A percentile compares a stretch with the other conserved stretches of the same genome.
Conservation (phyloP, 768 basidiomycete species). For the Coprinopsis marcescibilis region DNA sequence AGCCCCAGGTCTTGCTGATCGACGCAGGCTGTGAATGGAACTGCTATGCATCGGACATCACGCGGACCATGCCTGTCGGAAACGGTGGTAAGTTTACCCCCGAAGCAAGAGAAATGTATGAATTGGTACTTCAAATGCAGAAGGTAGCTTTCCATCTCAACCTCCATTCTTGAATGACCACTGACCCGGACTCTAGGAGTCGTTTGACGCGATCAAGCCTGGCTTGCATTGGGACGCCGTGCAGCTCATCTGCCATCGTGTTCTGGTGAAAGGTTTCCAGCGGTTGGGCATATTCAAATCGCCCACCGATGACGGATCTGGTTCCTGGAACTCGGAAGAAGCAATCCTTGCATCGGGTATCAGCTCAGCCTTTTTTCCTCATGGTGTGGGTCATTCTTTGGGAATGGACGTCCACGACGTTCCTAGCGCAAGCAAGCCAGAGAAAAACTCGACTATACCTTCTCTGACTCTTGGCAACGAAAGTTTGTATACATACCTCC, state of each 20-base stretch:
- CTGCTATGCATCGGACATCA: slow-evolving; percentile 47
- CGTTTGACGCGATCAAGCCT: slow-evolving; percentile 64
- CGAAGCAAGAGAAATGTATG: slow-evolving; percentile 78
- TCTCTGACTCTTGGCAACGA: slow-evolving; percentile 40
- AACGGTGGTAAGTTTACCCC: slow-evolving; percentile 87
- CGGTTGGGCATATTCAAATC: slow-evolving; percentile 78
- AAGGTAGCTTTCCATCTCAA: slow-evolving; percentile 31
- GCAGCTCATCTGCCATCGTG: slow-evolving; percentile 77
- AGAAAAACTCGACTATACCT: slow-evolving; percentile 44
- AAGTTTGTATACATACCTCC: slow-evolving; percentile 73
- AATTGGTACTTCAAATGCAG: slow-evolving; percentile 89
- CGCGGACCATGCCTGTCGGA: slow-evolving; percentile 87
- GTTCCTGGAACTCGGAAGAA: slow-evolving; percentile 56
- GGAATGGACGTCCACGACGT: slow-evolving; percentile 96
- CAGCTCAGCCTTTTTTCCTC: slow-evolving; percentile 88
- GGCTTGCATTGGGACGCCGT: slow-evolving; percentile 89
- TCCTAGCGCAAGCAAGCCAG: slow-evolving; percentile 75
- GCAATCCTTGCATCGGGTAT: slow-evolving; percentile 73
- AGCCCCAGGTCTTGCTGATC: slow-evolving; percentile 77
- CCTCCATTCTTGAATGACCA: too few relatives aligned
- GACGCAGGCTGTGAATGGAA: slow-evolving; percentile 93
- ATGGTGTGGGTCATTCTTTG: slow-evolving; percentile 86
- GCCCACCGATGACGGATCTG: slow-evolving; percentile 40
- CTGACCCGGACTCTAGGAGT: slow-evolving; percentile 35
- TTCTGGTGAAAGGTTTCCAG: slow-evolving; percentile 79